A percentile compares a stretch with the other conserved stretches of the same genome.
Evolutionary conservation across 306 rosid species (phyloP).

Genomic region (Clitoria ternatea): DNA sequence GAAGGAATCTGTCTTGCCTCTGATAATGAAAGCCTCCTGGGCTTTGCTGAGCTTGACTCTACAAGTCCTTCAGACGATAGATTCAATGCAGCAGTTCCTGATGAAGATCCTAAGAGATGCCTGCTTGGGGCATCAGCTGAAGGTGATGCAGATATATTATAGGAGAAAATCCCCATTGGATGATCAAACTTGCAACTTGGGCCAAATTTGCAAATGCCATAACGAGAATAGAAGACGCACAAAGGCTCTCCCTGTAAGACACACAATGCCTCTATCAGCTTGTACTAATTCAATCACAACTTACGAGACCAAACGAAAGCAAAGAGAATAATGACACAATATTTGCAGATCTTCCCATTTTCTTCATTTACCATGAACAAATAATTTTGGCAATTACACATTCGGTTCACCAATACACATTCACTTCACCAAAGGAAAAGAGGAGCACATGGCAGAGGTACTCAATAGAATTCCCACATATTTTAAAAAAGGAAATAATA

Average conservation of each 20-base stretch:
- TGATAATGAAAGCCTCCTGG: slow-evolving; percentile 71
- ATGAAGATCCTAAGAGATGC: slow-evolving; percentile 63
- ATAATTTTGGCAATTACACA: not conserved
- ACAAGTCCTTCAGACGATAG: slow-evolving; percentile 69
- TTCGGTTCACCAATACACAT: too few relatives aligned
- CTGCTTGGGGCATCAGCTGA: slow-evolving; percentile 53
- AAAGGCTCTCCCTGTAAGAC: slow-evolving; percentile 75
- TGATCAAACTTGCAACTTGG: slow-evolving; percentile 98
- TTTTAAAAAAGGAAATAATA: not conserved
- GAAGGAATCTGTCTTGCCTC: slow-evolving; percentile 75
- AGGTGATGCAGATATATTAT: slow-evolving; percentile 59
- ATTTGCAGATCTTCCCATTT: slow-evolving; percentile 5
- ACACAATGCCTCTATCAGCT: slow-evolving; percentile 25
- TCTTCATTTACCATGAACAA: not conserved
- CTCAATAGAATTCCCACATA: not conserved
- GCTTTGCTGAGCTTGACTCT: slow-evolving; percentile 61
- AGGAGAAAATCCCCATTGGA: slow-evolving; percentile 73
- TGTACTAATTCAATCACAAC: not conserved
- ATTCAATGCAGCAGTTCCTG: slow-evolving; percentile 60
- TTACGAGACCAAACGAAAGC: not conserved
- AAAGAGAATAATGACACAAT: not conserved
- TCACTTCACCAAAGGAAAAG: not conserved
- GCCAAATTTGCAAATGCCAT: slow-evolving; percentile 96
- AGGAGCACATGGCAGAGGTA: not conserved
- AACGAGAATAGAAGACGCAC: slow-evolving; percentile 90